Percentiles rank a stretch among this genome's conserved stretches.
These are phyloP conservation scores for Heterobasidion occidentale DNA, from an alignment of 1,284 basidiomycete genomes.

Conservation along the genomic window DNA sequence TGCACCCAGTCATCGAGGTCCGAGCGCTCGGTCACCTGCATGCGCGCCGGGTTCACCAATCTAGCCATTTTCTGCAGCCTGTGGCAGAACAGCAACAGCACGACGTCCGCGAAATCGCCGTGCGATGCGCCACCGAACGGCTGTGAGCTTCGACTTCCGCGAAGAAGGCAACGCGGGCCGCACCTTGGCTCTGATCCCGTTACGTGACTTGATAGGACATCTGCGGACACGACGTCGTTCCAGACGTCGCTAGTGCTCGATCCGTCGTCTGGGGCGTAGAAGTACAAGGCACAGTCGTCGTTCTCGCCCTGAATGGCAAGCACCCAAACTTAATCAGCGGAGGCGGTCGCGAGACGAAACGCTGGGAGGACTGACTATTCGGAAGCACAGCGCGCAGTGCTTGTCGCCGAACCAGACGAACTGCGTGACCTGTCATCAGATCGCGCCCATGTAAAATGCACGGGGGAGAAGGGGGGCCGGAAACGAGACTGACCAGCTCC, in stretches of 20 bases:
- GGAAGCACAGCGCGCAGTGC: slow-evolving; percentile 18
- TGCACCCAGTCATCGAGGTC: slow-evolving; percentile 52
- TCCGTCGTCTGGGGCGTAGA: slow-evolving; percentile 14
- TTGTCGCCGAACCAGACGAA: slow-evolving; percentile 13
- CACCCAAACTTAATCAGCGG: background rate
- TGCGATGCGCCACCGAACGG: background rate
- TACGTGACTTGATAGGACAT: slow-evolving; percentile 6
- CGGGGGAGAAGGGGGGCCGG: background rate
- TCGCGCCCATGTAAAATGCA: background rate
- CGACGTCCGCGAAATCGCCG: background rate
- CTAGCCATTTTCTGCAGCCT: slow-evolving; percentile 38
- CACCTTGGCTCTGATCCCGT: slow-evolving; percentile 30
- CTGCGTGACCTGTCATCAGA: slow-evolving; percentile 4
- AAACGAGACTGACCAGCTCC: slow-evolving; percentile 19
- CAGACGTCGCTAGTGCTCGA: slow-evolving; percentile 10
- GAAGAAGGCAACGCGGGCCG: background rate
- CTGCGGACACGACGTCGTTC: slow-evolving; percentile 11
- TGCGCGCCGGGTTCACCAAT: slow-evolving; percentile 25
- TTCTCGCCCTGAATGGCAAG: slow-evolving; percentile 16
- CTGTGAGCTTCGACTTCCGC: background rate
- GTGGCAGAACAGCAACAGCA: background rate
- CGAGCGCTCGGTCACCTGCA: slow-evolving; percentile 26
- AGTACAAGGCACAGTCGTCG: slow-evolving; percentile 22
- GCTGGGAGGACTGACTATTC: slow-evolving; percentile 20
- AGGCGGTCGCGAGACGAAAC: background rate